Evolutionary conservation across 2,329 filamentous ascomycete species (phyloP), one percentile per base, ranked within the genome.

Genomic region (Fusarium dlaminii): DNA sequence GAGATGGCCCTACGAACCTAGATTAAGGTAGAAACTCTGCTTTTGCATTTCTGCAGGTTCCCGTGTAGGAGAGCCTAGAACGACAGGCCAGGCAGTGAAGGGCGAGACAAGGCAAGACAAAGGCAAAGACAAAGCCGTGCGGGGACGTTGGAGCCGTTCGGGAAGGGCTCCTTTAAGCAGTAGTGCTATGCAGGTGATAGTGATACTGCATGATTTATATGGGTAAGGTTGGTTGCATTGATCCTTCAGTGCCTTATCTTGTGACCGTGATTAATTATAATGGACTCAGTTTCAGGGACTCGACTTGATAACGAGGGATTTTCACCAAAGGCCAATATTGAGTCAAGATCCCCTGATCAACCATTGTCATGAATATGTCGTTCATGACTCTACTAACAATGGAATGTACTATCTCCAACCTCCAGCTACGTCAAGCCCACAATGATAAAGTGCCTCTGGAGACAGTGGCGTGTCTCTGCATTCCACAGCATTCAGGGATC

Each of bases 401-500:
- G 30, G 48, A 24, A 36, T 29, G 30, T 36, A 29, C 40, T 18
- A 14, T 54, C 29, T 52, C 67, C 67, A 71, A 45, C 68, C 68
- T 71, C 61, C 51, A 56, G 61, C 49, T 71, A 70, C 67, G 60
- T 70, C 67, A 68, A 62, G 24, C 43, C 59, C 43, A 56, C 39
- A 52, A 49, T 62, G 17, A 42, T 54, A 58, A 60, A 58, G 68
- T 61, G 63, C 32, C 61, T 34, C 39, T 51, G 36, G 57, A 67
- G 51, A 68, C 71, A 68, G 68, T 74, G 72, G 72, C 72, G 68
- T 29, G 51, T 45, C 37, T 65, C 55, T 58, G 36, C 72, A 75
- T 74, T 74, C 72, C 72, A 63, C 68, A 63, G 36, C 13, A 29
- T 42, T 46, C 56, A 75, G 56, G 72, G 72, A 74, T 74, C 72